Base-by-base conservation (phyloP, 2,329 filamentous ascomycete species). In the Trichoderma afroharzianum region DNA sequence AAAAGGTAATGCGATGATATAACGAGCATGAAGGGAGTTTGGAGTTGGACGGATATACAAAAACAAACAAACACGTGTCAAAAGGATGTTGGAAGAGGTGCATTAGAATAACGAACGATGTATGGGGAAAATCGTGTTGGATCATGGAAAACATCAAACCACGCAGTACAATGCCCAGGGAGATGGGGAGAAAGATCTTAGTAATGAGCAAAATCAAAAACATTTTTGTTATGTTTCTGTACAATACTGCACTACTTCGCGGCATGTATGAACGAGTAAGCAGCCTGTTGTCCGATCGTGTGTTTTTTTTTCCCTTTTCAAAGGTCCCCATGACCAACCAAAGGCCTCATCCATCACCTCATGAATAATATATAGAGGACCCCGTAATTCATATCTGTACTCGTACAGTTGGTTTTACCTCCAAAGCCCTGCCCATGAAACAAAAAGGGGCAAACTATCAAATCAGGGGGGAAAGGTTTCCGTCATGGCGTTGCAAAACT, bases 21-120 rank as follows among this genome's bases (percentile, higher is more conserved):
- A 39, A 67, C 50, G 63, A 71, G 58, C 58, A 62, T 58, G 43
- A 55, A 57, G 36, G 72, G 72, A 74, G 71, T 73, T 61, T 71
- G 70, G 73, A 73, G 73, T 74, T 72, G 66, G 36, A 36, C 43
- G 63, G 33, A 67, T 58, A 73, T 53, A 58, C 39, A 63, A 43
- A 63, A 70, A 58, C 26, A 33, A 90, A 83, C 76, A 90, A 82
- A 32, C 93, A 91, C 15, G 69, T 26, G 33, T 57, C 43, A 50
- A 61, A 69, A 26, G 55, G 57, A 59, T 59, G 68, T 47, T 55
- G 43, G 21, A 55, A 30, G 58, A 43, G 47, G 55, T 57, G 59
- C 30, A 32, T 53, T 61, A 28, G 61, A 43, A 43, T 47, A 59
- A 59, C 9, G 50, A 67, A 57, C 12, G 55, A 61, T 28, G 11